Base-by-base conservation (phyloP, 2,329 filamentous ascomycete genomes). In the Scedosporium apiospermum region DNA sequence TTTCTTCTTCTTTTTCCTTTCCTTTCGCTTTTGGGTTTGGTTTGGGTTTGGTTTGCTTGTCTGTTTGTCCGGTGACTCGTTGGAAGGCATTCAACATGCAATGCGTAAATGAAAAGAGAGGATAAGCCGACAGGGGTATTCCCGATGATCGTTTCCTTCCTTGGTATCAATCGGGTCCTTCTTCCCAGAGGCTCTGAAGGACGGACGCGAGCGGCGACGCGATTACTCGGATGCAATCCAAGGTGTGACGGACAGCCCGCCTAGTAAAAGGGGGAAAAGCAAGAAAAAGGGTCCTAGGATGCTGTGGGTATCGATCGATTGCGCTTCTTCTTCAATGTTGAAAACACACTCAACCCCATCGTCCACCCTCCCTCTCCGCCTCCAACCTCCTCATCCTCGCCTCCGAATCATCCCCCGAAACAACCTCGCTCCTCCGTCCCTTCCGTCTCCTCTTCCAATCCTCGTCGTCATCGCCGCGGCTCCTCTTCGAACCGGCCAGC, bases 301-400 rank as follows among this genome's bases (percentile, higher is more conserved):
- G 44, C 18, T 21, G 9, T 49, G 44, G 44, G 44, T 49, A 49
- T 49, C 44, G n/a, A 49, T 49, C 44, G 44, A 21, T n/a, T 49
- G 44, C 44, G 34, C 44, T 18, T 49, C 44, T 10, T 6, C 44
- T 21, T 18, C n/a, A 49, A 49, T 6, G 3, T 6, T 18, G 3
- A 21, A 23, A 18, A 23, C 10, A 21, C 51, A 1, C n/a, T 27
- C 23, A 81, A 44, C 74, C 76, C 79, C 79, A 83, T 49, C 80
- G 76, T 9, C 74, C 75, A 57, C 75, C 77, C 68, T 88, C 85
- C 65, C 86, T 77, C 72, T 88, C 85, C 34, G 77, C 80, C 71
- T 88, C 85, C 55, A 83, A 72, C 64, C 83, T 74, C 58, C 78
- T 77, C 78, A 81, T 80, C 65, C 80, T 77, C 67, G 80, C 78